These are phyloP conservation scores for Alternaria sp. DNA, from an alignment of 2,329 filamentous ascomycete species.

Conservation along the genomic window DNA sequence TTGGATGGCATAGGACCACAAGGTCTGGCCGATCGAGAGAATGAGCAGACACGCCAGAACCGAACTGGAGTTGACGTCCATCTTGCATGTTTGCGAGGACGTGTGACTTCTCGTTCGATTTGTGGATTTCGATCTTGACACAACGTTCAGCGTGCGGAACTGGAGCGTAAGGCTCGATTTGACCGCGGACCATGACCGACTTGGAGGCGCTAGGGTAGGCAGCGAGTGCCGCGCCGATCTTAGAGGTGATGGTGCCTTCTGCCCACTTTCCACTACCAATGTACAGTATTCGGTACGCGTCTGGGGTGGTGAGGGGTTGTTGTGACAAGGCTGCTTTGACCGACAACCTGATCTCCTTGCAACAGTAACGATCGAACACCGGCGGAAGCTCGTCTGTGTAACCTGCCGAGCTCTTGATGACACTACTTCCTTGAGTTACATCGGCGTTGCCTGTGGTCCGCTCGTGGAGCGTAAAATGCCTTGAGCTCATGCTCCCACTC, in stretches of 20 bases:
- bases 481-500: slow-evolving; percentile 31
- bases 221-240: slow-evolving; percentile 45
- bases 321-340: slow-evolving; percentile 42
- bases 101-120: slow-evolving; percentile 18
- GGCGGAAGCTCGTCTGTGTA: slow-evolving; percentile 33
- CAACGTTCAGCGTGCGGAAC: slow-evolving; percentile 44
- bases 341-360: slow-evolving; percentile 39
- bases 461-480: slow-evolving; percentile 41
- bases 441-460: slow-evolving; percentile 21
- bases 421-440: slow-evolving; percentile 28
- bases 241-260: slow-evolving; percentile 40
- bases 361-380: slow-evolving; percentile 40
- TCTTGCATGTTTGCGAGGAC: slow-evolving; percentile 36
- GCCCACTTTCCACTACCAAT: slow-evolving; percentile 45
- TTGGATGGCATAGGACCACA: slow-evolving; percentile 44
- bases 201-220: slow-evolving; percentile 44
- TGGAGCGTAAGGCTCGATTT: slow-evolving; percentile 44
- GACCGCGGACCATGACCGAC: slow-evolving; percentile 48
- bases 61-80: slow-evolving; percentile 36
- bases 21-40: slow-evolving; percentile 38
- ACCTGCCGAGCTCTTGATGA: slow-evolving; percentile 38
- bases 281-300: slow-evolving; percentile 47
- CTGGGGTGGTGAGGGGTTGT: slow-evolving; percentile 34
- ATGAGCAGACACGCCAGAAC: slow-evolving; percentile 13
- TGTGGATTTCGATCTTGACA: slow-evolving; percentile 25